Percentiles rank a stretch among this genome's conserved stretches.
Evolutionary conservation across 306 rosid genomes (phyloP).

Genomic region (Ceratonia siliqua): DNA sequence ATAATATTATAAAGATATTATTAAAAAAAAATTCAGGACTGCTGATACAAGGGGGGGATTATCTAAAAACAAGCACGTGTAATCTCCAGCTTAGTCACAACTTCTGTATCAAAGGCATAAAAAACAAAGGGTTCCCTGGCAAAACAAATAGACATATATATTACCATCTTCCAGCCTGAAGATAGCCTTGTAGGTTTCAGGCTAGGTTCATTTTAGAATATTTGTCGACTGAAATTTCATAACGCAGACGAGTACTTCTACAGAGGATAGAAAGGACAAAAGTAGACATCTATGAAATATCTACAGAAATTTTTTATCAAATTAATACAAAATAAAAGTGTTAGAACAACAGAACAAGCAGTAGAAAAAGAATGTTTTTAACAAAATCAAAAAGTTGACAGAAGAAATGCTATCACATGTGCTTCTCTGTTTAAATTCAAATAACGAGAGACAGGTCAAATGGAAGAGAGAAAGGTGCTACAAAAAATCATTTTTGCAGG

Average conservation of each 20-base stretch:
- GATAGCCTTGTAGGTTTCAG: not conserved
- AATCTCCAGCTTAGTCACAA: not conserved
- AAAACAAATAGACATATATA: not conserved
- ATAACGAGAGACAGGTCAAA: not conserved
- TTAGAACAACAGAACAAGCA: not conserved
- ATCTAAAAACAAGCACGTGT: not conserved
- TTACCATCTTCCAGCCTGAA: not conserved
- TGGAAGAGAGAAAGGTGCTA: not conserved
- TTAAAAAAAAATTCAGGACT: not conserved
- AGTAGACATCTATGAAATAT: not conserved
- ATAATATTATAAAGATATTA: constrained; percentile 1
- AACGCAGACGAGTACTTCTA: not conserved
- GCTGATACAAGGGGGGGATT: not conserved
- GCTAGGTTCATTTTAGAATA: not conserved
- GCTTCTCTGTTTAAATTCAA: constrained; percentile 22
- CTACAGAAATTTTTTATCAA: not conserved
- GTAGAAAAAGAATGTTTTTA: not conserved
- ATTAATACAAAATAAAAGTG: not conserved
- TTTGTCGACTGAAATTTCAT: not conserved
- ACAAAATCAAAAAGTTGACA: not conserved
- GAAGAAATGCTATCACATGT: not conserved
- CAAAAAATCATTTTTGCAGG: not conserved
- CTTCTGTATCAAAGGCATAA: not conserved
- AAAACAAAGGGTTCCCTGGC: too few species aligned
- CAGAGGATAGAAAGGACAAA: not conserved